Base-by-base conservation (phyloP, 768 basidiomycete species). In the Holtermanniella nyarrowii region DNA sequence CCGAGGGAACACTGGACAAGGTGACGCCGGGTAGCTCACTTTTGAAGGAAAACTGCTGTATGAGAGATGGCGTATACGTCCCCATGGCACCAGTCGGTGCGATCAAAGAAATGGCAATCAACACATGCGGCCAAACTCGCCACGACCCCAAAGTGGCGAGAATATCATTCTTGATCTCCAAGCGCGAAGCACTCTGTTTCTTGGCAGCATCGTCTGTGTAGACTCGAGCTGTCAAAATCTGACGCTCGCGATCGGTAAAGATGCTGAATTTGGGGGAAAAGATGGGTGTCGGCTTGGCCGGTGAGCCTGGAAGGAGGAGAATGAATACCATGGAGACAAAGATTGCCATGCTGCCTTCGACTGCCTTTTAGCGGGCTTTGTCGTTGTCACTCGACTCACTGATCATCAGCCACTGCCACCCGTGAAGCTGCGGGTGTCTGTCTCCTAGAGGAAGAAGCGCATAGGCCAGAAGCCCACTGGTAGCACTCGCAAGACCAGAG, bases 311-410 rank as follows among this genome's bases (percentile, higher is more conserved):
- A 14, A 70, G 56, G 54, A 68, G 55, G 40, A 46, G 23, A 39
- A 60, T 42, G 44, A 68, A 52, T 26, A 68, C 26, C 26, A 64
- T 7, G 12, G 58, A 53, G 42, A 63, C 52, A 43, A 58, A 60
- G 49, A 61, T 42, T 10, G 66, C 55, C 50, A 70, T 56, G 23
- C 37, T 44, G 3, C 68, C 68, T 41, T 61, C 60, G 44, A 68
- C 42, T 41, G 48, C 21, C 41, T 55, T 46, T 25, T 46, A 41
- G 27, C 41, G n/a, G 13, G 45, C 37, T 16, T 24, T 5, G 26
- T 18, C 3, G n/a, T 3, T 14, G 3, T 21, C 5, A 13, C 13
- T 22, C 16, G 45, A 46, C 47, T 3, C 21, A 48, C 47, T 44
- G 41, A 63, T 46, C 54, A 63, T 58, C 7, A 63, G 31, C 54